A percentile compares a stretch with the other conserved stretches of the same genome.
Evolutionary conservation across 805 yeast species (phyloP).

Genomic region (Ogataea wickerhamii): DNA sequence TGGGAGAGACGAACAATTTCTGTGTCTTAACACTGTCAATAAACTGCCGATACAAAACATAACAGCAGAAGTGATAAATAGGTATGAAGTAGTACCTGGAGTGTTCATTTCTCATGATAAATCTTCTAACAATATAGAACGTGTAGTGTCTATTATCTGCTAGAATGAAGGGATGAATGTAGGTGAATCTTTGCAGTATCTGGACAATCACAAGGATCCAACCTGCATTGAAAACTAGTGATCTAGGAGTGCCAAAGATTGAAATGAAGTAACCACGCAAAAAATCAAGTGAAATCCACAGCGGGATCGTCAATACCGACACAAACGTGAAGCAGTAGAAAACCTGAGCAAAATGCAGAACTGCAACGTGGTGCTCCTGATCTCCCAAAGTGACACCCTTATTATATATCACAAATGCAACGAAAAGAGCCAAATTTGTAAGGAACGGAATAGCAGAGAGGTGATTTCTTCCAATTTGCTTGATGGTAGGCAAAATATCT

Average conservation of each 20-base stretch:
- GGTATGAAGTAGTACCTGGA: conserved; percentile 55
- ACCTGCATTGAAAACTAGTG: conserved; percentile 17
- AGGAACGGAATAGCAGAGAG: conserved; percentile 45
- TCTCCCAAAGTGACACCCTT: conserved; percentile 92
- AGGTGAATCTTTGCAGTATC: conserved; percentile 56
- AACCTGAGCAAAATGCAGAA: conserved; percentile 73
- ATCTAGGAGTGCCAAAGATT: conserved; percentile 24
- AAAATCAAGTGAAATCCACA: conserved; percentile 54
- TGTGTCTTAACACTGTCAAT: conserved; percentile 5
- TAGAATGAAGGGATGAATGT: conserved; percentile 83
- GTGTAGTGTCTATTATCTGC: conserved; percentile 95
- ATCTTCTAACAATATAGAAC: conserved; percentile 73
- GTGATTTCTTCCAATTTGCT: conserved; percentile 32
- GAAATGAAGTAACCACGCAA: conserved; percentile 38
- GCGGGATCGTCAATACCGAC: conserved; percentile 64
- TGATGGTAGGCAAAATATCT: conserved; percentile 22
- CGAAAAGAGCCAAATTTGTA: conserved; percentile 51
- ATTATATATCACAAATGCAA: conserved; percentile 56
- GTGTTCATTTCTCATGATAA: conserved; percentile 50
- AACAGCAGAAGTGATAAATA: conserved; percentile 58
- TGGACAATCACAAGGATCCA: conserved; percentile 36
- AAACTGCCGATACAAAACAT: conserved; percentile 23
- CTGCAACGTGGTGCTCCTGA: conserved; percentile 73
- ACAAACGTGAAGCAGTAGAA: conserved; percentile 73
- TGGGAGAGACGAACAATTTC: conserved; percentile 21